Evolutionary conservation across 169 alveolate species (phyloP).

Genomic region (Perkinsus olseni): DNA sequence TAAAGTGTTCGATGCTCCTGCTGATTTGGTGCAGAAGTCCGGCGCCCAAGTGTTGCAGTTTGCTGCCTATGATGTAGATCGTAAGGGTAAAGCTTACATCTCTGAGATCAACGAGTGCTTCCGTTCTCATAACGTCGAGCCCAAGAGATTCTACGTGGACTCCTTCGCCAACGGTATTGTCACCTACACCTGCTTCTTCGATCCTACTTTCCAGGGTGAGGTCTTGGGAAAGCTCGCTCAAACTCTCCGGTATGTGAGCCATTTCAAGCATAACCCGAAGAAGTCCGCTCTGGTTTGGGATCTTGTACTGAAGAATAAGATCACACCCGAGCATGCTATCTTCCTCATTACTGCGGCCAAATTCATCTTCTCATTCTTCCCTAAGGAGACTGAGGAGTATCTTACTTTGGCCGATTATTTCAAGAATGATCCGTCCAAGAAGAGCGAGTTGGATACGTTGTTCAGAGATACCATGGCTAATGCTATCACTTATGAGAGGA

Average conservation of each 20-base stretch:
- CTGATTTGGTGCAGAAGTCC: no score
- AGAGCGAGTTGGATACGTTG: not conserved
- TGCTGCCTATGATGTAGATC: no score
- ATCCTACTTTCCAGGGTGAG: not conserved
- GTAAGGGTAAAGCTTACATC: not conserved
- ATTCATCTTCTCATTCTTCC: not conserved
- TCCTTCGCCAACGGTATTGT: constrained; percentile 20
- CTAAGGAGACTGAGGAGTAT: not conserved
- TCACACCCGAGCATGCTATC: not conserved
- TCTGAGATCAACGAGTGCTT: constrained; percentile 6
- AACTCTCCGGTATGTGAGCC: constrained; percentile 3
- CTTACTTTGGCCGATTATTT: not conserved
- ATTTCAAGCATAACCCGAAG: constrained; percentile 7
- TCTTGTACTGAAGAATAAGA: not conserved
- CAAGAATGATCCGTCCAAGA: not conserved
- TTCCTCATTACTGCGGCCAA: not conserved
- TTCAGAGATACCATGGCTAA: constrained; percentile 15
- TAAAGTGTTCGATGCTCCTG: no score
- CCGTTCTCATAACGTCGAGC: constrained; percentile 5
- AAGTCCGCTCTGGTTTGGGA: constrained; percentile 5
- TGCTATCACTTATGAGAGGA: constrained; percentile 6
- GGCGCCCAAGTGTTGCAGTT: no score
- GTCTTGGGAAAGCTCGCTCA: not conserved
- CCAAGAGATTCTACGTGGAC: constrained; percentile 15
- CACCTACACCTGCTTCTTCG: constrained; percentile 17